phyloP scores from a whole-genome alignment of 2,329 filamentous ascomycete genomes.

The Neodidymelliopsis sp. region DNA sequence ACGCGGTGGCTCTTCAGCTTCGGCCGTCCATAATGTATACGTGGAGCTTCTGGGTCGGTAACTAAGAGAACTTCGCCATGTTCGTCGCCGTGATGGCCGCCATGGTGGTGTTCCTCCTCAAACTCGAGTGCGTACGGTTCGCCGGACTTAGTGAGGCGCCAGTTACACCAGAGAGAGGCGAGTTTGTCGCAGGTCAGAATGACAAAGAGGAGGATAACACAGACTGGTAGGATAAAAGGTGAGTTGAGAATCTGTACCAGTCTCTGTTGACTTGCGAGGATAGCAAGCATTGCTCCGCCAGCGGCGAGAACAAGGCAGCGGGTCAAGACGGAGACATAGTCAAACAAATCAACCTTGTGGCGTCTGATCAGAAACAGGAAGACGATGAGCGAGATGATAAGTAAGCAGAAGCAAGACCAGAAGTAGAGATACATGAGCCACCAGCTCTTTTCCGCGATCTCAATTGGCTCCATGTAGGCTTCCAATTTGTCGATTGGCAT shows the following conservation, averaged over 20 bases:
- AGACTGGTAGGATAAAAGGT: slow-evolving; percentile 46
- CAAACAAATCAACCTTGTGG: slow-evolving; percentile 51
- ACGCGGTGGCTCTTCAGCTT: slow-evolving; percentile 28
- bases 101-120: slow-evolving; percentile 37
- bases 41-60: slow-evolving; percentile 7
- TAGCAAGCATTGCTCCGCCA: slow-evolving; percentile 40
- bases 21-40: slow-evolving; percentile 11
- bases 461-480: slow-evolving; percentile 25
- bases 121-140: slow-evolving; percentile 40
- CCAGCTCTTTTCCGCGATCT: slow-evolving; percentile 41
- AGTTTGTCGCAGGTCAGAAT: slow-evolving; percentile 42
- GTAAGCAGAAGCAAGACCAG: slow-evolving; percentile 47
- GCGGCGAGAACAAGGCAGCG: slow-evolving; percentile 37
- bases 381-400: slow-evolving; percentile 46
- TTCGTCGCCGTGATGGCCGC: slow-evolving; percentile 20
- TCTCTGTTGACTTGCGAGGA: slow-evolving; percentile 32
- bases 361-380: slow-evolving; percentile 52
- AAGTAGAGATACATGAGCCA: slow-evolving; percentile 49
- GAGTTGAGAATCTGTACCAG: slow-evolving; percentile 40
- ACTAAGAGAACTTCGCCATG: slow-evolving; percentile 24
- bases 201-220: slow-evolving; percentile 46
- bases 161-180: slow-evolving; percentile 40
- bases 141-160: slow-evolving; percentile 38
- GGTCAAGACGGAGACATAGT: slow-evolving; percentile 47
- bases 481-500: slow-evolving; percentile 40